Base-by-base conservation (phyloP, 176 grass and related monocot species). In the Echinochloa phyllopogon region DNA sequence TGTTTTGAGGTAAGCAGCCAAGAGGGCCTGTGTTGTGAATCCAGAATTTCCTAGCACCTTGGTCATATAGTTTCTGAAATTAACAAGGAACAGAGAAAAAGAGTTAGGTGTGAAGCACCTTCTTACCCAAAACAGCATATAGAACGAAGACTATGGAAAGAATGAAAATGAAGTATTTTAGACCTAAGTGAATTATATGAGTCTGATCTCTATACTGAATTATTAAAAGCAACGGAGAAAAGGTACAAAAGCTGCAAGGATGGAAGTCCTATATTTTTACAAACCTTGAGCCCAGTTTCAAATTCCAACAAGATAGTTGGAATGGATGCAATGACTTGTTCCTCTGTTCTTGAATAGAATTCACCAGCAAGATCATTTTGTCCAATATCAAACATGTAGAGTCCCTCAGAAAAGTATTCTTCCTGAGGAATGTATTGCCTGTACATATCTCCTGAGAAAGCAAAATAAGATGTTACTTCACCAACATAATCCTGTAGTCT, bases 321-420 rank as follows among this genome's bases (percentile, higher is more conserved):
- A 65, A 99, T 99, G 8, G 83, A 89, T 87, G 96, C 96, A 82
- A 87, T 75, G 29, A 96, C 87, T 94, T 94, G 91, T 52, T 99
- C 93, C 78, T 99, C 96, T 69, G 91, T 91, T 88, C 79, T 96
- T 59, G 80, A 92, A 83, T 96, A 99, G 77, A 99, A 99, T 78
- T 80, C 45, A 79, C 91, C 96, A 68, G 96, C 96, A 86, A 99
- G 86, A 57, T 99, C 96, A 89, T 99, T 99, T 85, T 99, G 96
- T 40, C 96, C 96, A 72, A 99, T 94, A 80, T 99, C 96, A 91
- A 99, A 99, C 96, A 82, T 99, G 86, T 99, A 99, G 11, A 99
- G 88, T 47, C 86, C 96, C 71, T 92, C 82, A 3, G 75, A 68
- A 79, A 99, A 99, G 82, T 83, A 96, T 90, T 99, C 81, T 42